A percentile compares a stretch with the other conserved stretches of the same genome.
phyloP scores from a whole-genome alignment of 257 asterid genomes.

The Lantana camara region DNA sequence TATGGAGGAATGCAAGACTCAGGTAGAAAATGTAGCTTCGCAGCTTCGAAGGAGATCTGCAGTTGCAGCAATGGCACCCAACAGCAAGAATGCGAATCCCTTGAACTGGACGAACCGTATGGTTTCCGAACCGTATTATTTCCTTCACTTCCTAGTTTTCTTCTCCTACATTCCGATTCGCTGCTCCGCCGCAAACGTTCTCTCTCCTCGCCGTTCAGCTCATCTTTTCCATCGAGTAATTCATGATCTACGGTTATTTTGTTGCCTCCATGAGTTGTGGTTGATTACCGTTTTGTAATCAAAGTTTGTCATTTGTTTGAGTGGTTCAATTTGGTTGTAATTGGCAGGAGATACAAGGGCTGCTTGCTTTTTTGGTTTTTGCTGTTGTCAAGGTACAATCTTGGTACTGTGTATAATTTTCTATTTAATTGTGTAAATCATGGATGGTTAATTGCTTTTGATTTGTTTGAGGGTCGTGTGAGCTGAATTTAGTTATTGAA shows the following conservation, averaged over 20 bases:
- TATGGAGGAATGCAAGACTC: too few species aligned
- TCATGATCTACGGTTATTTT: not conserved
- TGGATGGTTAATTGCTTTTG: slow-evolving; percentile 3
- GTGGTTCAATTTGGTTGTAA: not conserved
- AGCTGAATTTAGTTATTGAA: not conserved
- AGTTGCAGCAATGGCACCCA: slow-evolving; percentile 44
- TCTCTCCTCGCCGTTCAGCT: slow-evolving; percentile 64
- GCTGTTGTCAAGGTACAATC: slow-evolving; percentile 67
- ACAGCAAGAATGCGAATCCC: slow-evolving; percentile 33
- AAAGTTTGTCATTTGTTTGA: not conserved
- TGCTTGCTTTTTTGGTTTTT: slow-evolving; percentile 62
- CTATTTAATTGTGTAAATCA: not conserved
- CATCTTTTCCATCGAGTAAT: slow-evolving; percentile 74
- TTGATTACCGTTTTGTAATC: not conserved
- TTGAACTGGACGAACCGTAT: slow-evolving; percentile 51
- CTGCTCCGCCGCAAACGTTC: slow-evolving; percentile 56
- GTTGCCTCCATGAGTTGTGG: not conserved
- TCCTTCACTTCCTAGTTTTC: slow-evolving; percentile 65
- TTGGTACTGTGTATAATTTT: too few species aligned
- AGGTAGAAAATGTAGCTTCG: too few species aligned
- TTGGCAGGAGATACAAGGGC: slow-evolving; percentile 83
- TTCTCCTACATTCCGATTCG: slow-evolving; percentile 88
- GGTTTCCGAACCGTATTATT: slow-evolving; percentile 73
- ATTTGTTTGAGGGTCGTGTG: slow-evolving; percentile 6
- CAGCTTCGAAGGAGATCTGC: slow-evolving; percentile 30